Evolutionary conservation across 768 basidiomycete species (phyloP), one percentile per base, ranked within the genome.

Genomic region (Lentinula detonsa): DNA sequence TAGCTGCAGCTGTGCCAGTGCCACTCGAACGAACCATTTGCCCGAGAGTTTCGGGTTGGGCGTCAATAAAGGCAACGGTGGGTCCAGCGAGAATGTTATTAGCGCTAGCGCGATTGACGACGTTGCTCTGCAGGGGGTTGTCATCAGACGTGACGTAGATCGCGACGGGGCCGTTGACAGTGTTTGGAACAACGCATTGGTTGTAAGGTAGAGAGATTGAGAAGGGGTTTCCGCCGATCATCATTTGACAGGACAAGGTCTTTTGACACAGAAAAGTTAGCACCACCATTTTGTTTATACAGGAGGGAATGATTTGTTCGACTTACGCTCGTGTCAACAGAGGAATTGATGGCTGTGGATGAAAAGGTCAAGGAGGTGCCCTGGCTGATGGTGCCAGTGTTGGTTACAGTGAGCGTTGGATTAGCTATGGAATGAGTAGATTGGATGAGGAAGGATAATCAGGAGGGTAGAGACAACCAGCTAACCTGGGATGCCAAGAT

Each of bases 121-220:
- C 81, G 72, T 87, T 80, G 75, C 83, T 85, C 70, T 81, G 65
- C 34, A 93, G 75, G 1, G 90, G 87, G 64, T 85, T 82, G 59
- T 69, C 70, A 67, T 85, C 81, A 18, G 78, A 78, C 35, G 88
- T 91, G 75, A 93, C 73, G 73, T 76, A 92, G 69, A 93, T 71
- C 28, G 82, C 86, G 65, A 92, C 86, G 63, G 88, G 86, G 46
- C 92, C 91, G 70, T 88, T 84, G 70, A 92, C 76, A 58, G 82
- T 82, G 0, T 62, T 39, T 40, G 91, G 93, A 11, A 93, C 84
- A 61, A 80, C 71, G 65, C 91, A 93, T 62, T 81, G 65, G 63
- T 71, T 65, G 65, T 89, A 69, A 2, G 90, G 85, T 49, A 91
- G 76, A 35, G 82, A 67, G 67, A 90, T 74, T 4, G 91, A 74